Base-by-base conservation (phyloP, 176 grass and related monocot species). In the Panicum miliaceum region DNA sequence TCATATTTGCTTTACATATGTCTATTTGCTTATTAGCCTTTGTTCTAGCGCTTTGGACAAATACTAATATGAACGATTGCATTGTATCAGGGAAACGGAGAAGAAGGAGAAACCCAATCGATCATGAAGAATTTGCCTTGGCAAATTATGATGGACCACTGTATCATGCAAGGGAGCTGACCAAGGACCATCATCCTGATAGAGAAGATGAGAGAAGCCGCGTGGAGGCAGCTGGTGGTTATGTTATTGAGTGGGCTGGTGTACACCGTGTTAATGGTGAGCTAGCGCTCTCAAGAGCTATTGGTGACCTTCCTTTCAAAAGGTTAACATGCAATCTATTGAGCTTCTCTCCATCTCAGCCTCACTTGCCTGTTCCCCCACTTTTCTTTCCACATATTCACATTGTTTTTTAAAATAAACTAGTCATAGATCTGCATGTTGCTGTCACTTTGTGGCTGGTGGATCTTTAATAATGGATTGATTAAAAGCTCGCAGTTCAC, bases 151-250 rank as follows among this genome's bases (percentile, higher is more conserved):
- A 83, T 77, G 92, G 82, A 61, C 81, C 83, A 4, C 34, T 71
- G 51, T 98, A 92, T 93, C 61, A 72, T 86, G 87, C 84, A 63
- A 98, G 90, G 82, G 91, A 98, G 75, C 83, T 98, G 71, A 98
- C 96, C 29, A 58, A 88, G 85, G 96, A 98, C 63, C 96, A 98
- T 89, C 96, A 98, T 73, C 92, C 92, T 73, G 87, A 95, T 86
- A 98, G 92, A 95, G 96, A 95, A 84, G 96, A 98, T 23, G 96
- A 98, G 81, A 94, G 91, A 93, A 91, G 71, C 51, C 88, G 96
- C 25, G 91, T 98, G 40, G 96, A 98, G 87, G 85, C 90, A 84
- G 80, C 96, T 73, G 96, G 96, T 76, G 96, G 96, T 60, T 82
- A 88, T 88, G 88, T 98, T 79, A 40, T 91, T 72, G 92, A 97